These are phyloP conservation scores for Epichloe gansuensis DNA, from an alignment of 2,329 filamentous ascomycete species.

Conservation along the genomic window DNA sequence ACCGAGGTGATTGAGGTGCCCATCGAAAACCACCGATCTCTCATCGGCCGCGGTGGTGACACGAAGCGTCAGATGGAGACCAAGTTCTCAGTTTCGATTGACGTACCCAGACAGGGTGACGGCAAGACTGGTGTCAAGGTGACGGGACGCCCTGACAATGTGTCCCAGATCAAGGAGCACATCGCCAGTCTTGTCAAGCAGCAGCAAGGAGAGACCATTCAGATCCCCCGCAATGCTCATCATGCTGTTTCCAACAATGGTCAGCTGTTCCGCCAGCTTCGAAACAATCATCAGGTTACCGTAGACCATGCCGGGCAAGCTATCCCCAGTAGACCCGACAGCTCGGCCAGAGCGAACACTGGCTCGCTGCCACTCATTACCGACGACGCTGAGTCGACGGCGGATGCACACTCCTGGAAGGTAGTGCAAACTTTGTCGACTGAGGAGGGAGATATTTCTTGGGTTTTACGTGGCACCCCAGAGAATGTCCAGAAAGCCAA, in stretches of 20 bases:
- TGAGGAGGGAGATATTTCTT: constrained; percentile 69
- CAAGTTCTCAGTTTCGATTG: constrained; percentile 74
- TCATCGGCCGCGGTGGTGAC: constrained; percentile 89
- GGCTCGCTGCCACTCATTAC: constrained; percentile 79
- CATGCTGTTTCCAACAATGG: constrained; percentile 80
- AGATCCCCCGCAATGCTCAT: constrained; percentile 72
- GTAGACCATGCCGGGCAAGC: constrained; percentile 81
- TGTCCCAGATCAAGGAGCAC: constrained; percentile 78
- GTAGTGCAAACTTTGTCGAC: constrained; percentile 51
- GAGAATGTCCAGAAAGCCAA: constrained; percentile 78
- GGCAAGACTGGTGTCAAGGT: constrained; percentile 79
- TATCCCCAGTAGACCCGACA: constrained; percentile 56
- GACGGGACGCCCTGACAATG: constrained; percentile 62
- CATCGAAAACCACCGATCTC: constrained; percentile 74
- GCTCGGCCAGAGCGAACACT: constrained; percentile 43
- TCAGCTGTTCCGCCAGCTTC: constrained; percentile 82
- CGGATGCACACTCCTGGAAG: constrained; percentile 72
- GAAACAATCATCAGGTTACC: constrained; percentile 75
- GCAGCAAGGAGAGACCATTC: constrained; percentile 77
- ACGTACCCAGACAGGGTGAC: constrained; percentile 82
- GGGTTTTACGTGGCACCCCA: constrained; percentile 69
- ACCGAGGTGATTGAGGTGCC: constrained; percentile 71
- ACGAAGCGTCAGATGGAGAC: constrained; percentile 74
- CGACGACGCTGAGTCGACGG: constrained; percentile 56
- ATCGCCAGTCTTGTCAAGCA: constrained; percentile 70